Evolutionary conservation across 202 grass and related monocot species (phyloP).

Genomic region (Zizania palustris): DNA sequence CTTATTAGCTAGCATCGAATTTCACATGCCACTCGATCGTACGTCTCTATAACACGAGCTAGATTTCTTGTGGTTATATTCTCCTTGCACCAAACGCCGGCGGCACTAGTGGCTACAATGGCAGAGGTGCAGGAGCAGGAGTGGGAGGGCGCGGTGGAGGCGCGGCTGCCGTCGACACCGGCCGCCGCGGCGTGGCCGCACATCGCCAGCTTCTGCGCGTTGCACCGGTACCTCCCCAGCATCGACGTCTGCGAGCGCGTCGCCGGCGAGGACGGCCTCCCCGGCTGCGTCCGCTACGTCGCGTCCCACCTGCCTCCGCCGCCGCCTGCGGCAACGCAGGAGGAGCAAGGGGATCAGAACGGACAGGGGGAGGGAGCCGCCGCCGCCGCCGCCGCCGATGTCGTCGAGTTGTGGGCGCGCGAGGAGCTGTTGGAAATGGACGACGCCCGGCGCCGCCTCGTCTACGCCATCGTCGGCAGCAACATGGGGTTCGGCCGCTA

Average conservation of each 20-base stretch:
- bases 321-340: too few relatives aligned
- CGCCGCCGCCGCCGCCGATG: neutral
- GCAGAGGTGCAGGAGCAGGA: too few relatives aligned
- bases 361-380: conserved; percentile 1
- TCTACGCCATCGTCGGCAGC: conserved; percentile 60
- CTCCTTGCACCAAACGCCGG: too few relatives aligned
- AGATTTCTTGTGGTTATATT: too few relatives aligned
- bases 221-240: conserved; percentile 57
- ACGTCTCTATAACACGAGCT: too few relatives aligned
- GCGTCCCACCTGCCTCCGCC: conserved; percentile 25
- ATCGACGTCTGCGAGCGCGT: conserved; percentile 59
- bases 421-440: conserved; percentile 75
- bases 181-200: conserved; percentile 58
- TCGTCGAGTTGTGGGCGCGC: conserved; percentile 45
- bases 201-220: conserved; percentile 64
- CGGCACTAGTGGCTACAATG: too few relatives aligned
- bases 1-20: too few relatives aligned
- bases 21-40: too few relatives aligned
- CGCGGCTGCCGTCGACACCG: conserved; percentile 34
- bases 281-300: conserved; percentile 63
- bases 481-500: conserved; percentile 73
- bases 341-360: too few relatives aligned
- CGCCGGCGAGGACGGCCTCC: conserved; percentile 39
- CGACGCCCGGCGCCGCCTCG: conserved; percentile 31
- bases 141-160: conserved; percentile 58